Base-by-base conservation (phyloP, 192 early-diverging fungal species). In the Umbelopsis vinacea region DNA sequence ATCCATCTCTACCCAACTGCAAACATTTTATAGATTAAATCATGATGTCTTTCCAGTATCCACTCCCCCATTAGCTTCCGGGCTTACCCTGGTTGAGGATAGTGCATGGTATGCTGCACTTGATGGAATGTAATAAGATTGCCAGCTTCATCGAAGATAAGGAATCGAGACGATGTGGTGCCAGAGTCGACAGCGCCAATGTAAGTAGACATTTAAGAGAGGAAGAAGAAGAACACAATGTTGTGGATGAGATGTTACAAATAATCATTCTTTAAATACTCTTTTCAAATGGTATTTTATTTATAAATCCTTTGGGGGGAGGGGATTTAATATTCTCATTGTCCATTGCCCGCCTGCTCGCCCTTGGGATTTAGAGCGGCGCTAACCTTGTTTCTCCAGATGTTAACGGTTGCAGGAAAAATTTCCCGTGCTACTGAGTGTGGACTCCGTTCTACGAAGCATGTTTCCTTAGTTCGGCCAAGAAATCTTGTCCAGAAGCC, bases 111-210 rank as follows among this genome's bases (percentile, higher is more conserved):
- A 73, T 92, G 93, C 74, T 97, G 92, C n/a, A 85, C 63, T 78
- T 96, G 94, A 76, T 92, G 89, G 40, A 82, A 83, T 19, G 87
- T 81, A 15, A 95, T 87, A 8, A 95, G 79, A 47, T 78, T 73
- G 50, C 92, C 94, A 23, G 82, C 80, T 54, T 82, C 72, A 81
- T 96, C 91, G 76, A 98, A 96, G 71, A 98, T 89, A 33, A 98
- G 90, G 81, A 98, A 96, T 22, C 96, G 90, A 35, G 96, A 89
- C 47, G 91, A 93, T 17, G 91, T 90, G 10, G 96, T 98, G 73
- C 96, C 96, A 81, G 96, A 93, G 86, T 98, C 96, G 67, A 98
- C 93, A 71, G 95, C 84, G 24, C 91, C 95, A 46, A 94, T 77
- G 78, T 87, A 92, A 35, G 76, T 70, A n/a, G 81, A 79, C 85